A percentile compares a stretch with the other conserved stretches of the same genome.
These are phyloP conservation scores for Lipomyces starkeyi DNA, from an alignment of 805 yeast genomes.

Conservation along the genomic window DNA sequence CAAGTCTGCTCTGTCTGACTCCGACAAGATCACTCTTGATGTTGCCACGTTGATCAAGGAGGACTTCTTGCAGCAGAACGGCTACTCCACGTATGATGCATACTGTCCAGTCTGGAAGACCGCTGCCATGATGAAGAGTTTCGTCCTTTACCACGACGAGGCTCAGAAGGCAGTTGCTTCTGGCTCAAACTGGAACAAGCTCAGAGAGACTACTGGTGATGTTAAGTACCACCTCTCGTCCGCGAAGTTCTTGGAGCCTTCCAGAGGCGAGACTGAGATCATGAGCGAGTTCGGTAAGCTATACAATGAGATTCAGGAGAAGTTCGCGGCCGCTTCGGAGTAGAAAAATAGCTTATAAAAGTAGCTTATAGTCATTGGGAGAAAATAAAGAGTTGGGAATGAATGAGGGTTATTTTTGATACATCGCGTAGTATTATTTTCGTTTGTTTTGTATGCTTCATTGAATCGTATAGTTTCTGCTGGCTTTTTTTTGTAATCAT, in stretches of 20 bases:
- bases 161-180: conserved; percentile 95
- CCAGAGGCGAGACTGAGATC: conserved; percentile 82
- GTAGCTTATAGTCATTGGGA: background rate
- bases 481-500: background rate
- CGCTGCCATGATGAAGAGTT: conserved; percentile 95
- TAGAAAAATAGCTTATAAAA: conserved; percentile 46
- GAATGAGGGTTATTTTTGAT: background rate
- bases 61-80: conserved; percentile 98
- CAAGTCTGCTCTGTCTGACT: conserved; percentile 94
- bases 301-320: conserved; percentile 76
- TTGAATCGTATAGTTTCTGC: background rate
- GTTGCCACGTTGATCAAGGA: conserved; percentile 91
- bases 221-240: conserved; percentile 93
- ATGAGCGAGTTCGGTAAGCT: conserved; percentile 78
- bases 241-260: conserved; percentile 95
- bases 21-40: conserved; percentile 95
- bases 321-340: conserved; percentile 95
- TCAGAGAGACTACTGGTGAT: conserved; percentile 86
- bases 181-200: conserved; percentile 94
- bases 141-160: conserved; percentile 89
- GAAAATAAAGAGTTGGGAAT: background rate
- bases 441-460: background rate
- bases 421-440: background rate
- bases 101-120: conserved; percentile 99
- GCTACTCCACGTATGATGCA: conserved; percentile 97